Evolutionary conservation across 176 grass and related monocot genomes (phyloP).

Genomic region (sorghum (Sorghum bicolor)): DNA sequence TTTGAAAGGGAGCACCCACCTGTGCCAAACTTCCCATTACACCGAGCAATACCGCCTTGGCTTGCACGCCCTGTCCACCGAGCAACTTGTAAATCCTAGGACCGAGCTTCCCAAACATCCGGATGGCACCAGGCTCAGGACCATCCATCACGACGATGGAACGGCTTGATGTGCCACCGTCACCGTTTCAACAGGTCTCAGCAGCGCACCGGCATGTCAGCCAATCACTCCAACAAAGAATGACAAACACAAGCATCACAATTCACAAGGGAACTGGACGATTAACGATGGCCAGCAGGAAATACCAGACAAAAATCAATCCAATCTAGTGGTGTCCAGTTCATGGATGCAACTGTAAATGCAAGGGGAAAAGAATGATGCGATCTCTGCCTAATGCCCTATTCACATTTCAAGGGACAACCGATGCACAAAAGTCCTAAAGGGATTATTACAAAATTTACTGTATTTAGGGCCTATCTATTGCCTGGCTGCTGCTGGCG

Average conservation of each 20-base stretch:
- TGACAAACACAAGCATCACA: too few species aligned
- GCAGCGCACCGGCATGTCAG: too few species aligned
- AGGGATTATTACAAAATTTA: slow-evolving; percentile 32
- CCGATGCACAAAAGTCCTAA: slow-evolving; percentile 10
- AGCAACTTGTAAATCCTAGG: slow-evolving; percentile 82
- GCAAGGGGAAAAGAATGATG: not conserved
- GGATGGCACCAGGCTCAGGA: slow-evolving; percentile 21
- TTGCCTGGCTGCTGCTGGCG: not conserved
- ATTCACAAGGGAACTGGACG: too few species aligned
- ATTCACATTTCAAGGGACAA: slow-evolving; percentile 43
- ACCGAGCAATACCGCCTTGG: slow-evolving; percentile 73
- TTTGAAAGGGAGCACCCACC: slow-evolving; percentile 26
- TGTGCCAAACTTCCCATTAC: slow-evolving; percentile 77
- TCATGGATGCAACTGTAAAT: not conserved
- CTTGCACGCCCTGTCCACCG: slow-evolving; percentile 68
- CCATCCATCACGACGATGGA: too few species aligned
- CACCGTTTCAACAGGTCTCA: too few species aligned
- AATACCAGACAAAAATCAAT: too few species aligned
- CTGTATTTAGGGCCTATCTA: slow-evolving; percentile 19
- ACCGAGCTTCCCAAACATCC: slow-evolving; percentile 71
- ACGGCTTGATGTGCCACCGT: too few species aligned
- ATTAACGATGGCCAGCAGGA: too few species aligned
- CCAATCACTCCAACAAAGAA: too few species aligned
- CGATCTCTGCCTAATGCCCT: slow-evolving; percentile 23
- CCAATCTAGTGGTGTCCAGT: too few species aligned